Conservation (phyloP, 495 filamentous ascomycete genomes). For the Penicillium turbatum region DNA sequence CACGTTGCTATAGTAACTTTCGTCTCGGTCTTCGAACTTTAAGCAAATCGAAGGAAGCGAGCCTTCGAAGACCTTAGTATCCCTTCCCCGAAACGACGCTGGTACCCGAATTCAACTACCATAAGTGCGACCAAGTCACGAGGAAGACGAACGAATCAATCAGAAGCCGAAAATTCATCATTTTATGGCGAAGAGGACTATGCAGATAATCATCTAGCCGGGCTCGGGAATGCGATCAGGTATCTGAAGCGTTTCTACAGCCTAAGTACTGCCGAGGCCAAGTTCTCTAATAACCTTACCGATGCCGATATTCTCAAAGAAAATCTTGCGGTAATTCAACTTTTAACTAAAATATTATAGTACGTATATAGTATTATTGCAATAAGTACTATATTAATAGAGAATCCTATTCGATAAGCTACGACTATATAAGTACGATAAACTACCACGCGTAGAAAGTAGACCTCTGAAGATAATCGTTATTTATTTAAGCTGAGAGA, state of each 20-base stretch:
- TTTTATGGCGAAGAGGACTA: not conserved
- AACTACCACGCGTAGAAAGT: not conserved
- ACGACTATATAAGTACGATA: not conserved
- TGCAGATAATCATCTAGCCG: not conserved
- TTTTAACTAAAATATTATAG: not conserved
- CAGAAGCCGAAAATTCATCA: not conserved
- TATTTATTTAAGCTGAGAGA: not conserved
- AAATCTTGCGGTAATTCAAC: constrained; percentile 1
- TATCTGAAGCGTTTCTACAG: constrained; percentile 4
- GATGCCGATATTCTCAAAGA: constrained; percentile 4
- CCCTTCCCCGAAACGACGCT: not conserved
- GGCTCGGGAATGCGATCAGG: constrained; percentile 1
- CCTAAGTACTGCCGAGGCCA: constrained; percentile 1
- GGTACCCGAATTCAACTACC: not conserved
- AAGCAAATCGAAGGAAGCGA: too few species aligned
- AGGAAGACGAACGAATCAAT: not conserved
- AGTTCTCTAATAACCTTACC: not conserved
- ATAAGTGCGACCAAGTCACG: not conserved
- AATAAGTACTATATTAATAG: constrained; percentile 1
- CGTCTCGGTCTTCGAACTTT: not conserved
- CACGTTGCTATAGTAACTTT: constrained; percentile 9
- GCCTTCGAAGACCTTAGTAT: too few species aligned
- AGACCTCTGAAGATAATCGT: not conserved
- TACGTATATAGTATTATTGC: constrained; percentile 1
- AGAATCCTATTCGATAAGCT: not conserved